These are phyloP conservation scores for Microsporum audouinii DNA, from an alignment of 2,329 filamentous ascomycete genomes.

Conservation along the genomic window DNA sequence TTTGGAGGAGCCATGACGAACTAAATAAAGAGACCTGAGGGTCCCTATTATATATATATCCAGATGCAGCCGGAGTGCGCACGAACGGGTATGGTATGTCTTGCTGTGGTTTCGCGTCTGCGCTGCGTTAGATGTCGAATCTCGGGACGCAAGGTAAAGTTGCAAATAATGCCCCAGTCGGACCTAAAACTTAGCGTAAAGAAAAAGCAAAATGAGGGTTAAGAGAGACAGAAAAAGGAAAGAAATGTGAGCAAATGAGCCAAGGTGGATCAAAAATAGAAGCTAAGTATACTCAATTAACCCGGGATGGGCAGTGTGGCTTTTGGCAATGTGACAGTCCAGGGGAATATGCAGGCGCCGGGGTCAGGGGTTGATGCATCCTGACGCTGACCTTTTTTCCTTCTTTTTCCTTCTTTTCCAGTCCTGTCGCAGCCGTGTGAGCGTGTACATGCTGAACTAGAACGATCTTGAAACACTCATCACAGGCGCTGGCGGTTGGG, in stretches of 20 bases:
- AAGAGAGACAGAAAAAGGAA: slow-evolving; percentile 1
- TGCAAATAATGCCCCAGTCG: slow-evolving; percentile 4
- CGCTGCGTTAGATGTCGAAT: slow-evolving; percentile 2
- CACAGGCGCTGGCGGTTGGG: slow-evolving; percentile 1
- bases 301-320: neutral
- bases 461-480: slow-evolving; percentile 1
- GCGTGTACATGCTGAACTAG: neutral
- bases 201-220: slow-evolving; percentile 2
- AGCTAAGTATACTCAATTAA: slow-evolving; percentile 5
- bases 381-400: neutral
- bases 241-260: neutral
- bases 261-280: slow-evolving; percentile 6
- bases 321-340: neutral
- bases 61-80: slow-evolving; percentile 1
- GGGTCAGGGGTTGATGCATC: slow-evolving; percentile 2
- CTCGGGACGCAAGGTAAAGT: slow-evolving; percentile 4
- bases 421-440: neutral
- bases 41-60: slow-evolving; percentile 5
- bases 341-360: neutral
- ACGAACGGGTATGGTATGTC: slow-evolving; percentile 3
- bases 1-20: slow-evolving; percentile 2
- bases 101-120: slow-evolving; percentile 1
- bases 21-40: slow-evolving; percentile 5
- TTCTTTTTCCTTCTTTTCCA: neutral
- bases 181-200: slow-evolving; percentile 1